These are phyloP conservation scores for Flaveria sonorensis DNA, from an alignment of 129 eudicot species.

Conservation along the genomic window DNA sequence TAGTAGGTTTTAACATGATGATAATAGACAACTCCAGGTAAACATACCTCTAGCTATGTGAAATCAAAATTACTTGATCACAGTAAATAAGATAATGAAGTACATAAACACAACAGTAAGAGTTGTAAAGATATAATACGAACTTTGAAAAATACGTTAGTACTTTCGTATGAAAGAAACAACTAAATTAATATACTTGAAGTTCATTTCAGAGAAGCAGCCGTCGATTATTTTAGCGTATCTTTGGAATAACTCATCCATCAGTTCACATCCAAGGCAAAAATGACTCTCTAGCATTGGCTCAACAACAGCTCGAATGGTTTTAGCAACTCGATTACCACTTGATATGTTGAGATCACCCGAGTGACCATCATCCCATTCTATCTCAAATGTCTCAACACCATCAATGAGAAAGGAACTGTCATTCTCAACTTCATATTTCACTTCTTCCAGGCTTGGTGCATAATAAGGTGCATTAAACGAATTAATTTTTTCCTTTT, in stretches of 20 bases:
- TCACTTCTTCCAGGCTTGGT: constrained; percentile 55
- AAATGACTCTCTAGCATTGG: constrained; percentile 53
- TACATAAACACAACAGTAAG: too few relatives aligned
- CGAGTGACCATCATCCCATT: constrained; percentile 48
- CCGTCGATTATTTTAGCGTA: constrained; percentile 43
- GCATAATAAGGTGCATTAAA: constrained; percentile 65
- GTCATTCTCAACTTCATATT: constrained; percentile 37
- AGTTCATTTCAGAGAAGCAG: constrained; percentile 13
- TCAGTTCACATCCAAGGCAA: constrained; percentile 37
- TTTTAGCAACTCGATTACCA: constrained; percentile 47
- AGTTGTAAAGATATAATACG: not conserved
- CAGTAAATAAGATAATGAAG: not conserved
- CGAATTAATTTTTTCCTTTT: constrained; percentile 54
- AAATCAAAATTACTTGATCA: too few relatives aligned
- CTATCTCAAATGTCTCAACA: constrained; percentile 41
- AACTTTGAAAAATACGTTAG: not conserved
- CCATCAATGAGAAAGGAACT: constrained; percentile 53
- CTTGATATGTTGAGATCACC: constrained; percentile 20
- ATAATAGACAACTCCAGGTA: too few relatives aligned
- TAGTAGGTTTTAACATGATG: too few relatives aligned
- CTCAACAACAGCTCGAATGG: constrained; percentile 71
- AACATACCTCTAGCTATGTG: too few relatives aligned
- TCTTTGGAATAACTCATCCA: constrained; percentile 54
- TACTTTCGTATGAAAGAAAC: constrained; percentile 40
- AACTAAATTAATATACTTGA: constrained; percentile 37